Base-by-base conservation (phyloP, 495 filamentous ascomycete species). In the Aspergillus bertholletiae region DNA sequence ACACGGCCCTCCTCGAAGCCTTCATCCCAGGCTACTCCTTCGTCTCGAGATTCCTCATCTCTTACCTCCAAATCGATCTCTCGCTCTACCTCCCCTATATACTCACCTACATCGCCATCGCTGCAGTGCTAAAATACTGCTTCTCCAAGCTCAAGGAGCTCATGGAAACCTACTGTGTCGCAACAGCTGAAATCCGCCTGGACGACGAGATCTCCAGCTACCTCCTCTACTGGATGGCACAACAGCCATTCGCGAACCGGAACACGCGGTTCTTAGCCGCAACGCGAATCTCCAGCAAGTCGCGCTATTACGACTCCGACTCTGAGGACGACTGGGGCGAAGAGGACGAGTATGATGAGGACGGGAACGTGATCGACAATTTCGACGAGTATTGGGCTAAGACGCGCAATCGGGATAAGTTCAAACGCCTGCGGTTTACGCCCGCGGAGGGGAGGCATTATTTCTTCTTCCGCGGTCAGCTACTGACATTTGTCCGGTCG, bases 21-120 rank as follows among this genome's bases (percentile, higher is more conserved):
- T 78, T 92, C 64, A 83, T 92, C 51, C 88, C 88, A 0, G 88
- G 88, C 15, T 90, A 89, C 66, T 78, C 83, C 1, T 64, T 87
- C 56, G 72, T 89, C 48, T 84, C 85, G 0, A 69, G 78, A 2
- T 77, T 84, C 22, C 58, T 88, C 6, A 67, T 80, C 7, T 80
- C 81, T 23, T 79, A 83, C 50, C 69, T 88, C 2, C 77, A 84
- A 40, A 78, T 95, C 65, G 89, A 95, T 61, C 71, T 90, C 12
- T 84, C 83, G 44, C 49, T 84, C n/a, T 85, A 89, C 65, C 77
- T 92, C 35, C 86, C 87, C 2, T 66, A 84, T 13, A 56, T 88
- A 0, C 51, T 89, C 2, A 58, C 81, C 1, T 20, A 74, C 15
- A 77, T 80, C 20, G 68, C 75, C 28, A 47, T 88, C 20, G 73